Evolutionary conservation across 1,284 basidiomycete genomes (phyloP).

Genomic region (Porogramme epimiltina): DNA sequence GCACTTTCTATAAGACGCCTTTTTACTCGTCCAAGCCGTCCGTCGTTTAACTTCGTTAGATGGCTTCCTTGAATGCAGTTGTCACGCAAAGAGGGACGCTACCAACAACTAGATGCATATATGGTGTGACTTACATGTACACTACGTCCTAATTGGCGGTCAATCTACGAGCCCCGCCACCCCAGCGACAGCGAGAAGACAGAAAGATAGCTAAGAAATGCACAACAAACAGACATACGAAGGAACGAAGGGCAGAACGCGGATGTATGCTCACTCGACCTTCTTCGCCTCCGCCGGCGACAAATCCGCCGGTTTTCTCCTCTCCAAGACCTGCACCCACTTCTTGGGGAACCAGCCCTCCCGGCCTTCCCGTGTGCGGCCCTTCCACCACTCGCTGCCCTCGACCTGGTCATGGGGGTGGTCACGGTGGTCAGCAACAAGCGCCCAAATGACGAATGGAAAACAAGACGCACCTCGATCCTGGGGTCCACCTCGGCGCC

Average conservation of each 20-base stretch:
- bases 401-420: slow-evolving; percentile 25
- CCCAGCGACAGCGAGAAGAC: not conserved
- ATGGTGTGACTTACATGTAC: not conserved
- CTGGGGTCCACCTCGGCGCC: slow-evolving; percentile 75
- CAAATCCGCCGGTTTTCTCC: slow-evolving; percentile 35
- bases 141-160: not conserved
- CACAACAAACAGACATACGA: not conserved
- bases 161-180: not conserved
- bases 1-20: no score
- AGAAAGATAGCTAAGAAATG: not conserved
- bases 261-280: slow-evolving; percentile 37
- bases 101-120: not conserved
- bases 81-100: no score
- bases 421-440: not conserved
- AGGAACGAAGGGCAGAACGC: not conserved
- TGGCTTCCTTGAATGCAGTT: no score
- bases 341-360: slow-evolving; percentile 97
- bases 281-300: slow-evolving; percentile 40
- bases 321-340: slow-evolving; percentile 79
- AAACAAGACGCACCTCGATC: slow-evolving; percentile 47
- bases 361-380: slow-evolving; percentile 89
- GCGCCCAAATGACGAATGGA: no score
- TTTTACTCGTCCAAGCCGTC: no score
- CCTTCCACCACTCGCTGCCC: slow-evolving; percentile 94
- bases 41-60: no score